These are phyloP conservation scores for Termitomyces sp. DNA, from an alignment of 768 basidiomycete species.

Conservation along the genomic window DNA sequence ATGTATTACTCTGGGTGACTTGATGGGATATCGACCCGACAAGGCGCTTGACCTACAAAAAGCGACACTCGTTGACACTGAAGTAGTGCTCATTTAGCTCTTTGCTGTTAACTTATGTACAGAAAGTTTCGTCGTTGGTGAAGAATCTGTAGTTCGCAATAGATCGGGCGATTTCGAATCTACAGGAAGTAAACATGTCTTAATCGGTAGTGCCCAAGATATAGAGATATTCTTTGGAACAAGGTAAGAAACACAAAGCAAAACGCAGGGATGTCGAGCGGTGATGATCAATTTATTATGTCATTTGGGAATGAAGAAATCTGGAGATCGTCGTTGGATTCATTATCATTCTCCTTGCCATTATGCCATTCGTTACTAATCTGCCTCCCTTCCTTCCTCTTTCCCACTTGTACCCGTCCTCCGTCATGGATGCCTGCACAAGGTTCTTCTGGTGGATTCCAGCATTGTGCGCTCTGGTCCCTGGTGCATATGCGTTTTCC, in stretches of 20 bases:
- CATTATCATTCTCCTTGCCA: neutral
- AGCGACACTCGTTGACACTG: neutral
- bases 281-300: conserved; percentile 12
- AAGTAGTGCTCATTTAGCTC: neutral
- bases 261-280: no score
- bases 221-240: no score
- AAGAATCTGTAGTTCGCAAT: no score
- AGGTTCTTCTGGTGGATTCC: conserved; percentile 16
- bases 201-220: no score
- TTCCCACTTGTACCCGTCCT: conserved; percentile 14
- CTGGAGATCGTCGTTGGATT: neutral
- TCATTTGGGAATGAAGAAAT: conserved; percentile 1
- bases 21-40: no score
- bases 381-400: conserved; percentile 10
- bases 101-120: neutral
- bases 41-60: neutral
- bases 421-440: conserved; percentile 8
- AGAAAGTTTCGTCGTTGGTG: no score
- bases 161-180: no score
- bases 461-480: conserved; percentile 16
- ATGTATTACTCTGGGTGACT: no score
- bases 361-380: conserved; percentile 2
- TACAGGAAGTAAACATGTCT: no score
- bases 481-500: conserved; percentile 35
- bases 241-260: no score